Percentiles rank a stretch among this genome's conserved stretches.
phyloP scores from a whole-genome alignment of 2,329 filamentous ascomycete species.

The Aspergillus aculeatinus region DNA sequence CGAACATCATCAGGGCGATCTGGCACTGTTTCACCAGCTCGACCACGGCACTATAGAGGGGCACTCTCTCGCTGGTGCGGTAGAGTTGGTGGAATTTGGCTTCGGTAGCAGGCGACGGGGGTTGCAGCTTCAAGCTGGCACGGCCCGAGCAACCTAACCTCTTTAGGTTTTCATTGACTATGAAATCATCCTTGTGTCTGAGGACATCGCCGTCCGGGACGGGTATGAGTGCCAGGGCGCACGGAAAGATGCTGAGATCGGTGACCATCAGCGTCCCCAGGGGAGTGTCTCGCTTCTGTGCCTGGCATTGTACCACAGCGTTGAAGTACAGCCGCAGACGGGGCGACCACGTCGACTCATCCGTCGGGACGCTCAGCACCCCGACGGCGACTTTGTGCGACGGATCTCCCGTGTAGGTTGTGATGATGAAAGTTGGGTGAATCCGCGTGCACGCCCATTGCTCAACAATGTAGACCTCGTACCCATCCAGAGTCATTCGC shows the following conservation, averaged over 20 bases:
- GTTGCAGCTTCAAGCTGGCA: slow-evolving; percentile 75
- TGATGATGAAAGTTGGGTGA: slow-evolving; percentile 87
- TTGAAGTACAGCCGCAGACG: slow-evolving; percentile 80
- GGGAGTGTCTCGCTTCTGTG: slow-evolving; percentile 75
- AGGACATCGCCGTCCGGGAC: slow-evolving; percentile 83
- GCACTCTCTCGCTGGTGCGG: slow-evolving; percentile 77
- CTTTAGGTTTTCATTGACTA: slow-evolving; percentile 93
- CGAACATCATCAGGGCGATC: slow-evolving; percentile 82
- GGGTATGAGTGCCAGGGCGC: slow-evolving; percentile 84
- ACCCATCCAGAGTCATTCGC: slow-evolving; percentile 69
- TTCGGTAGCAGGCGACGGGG: slow-evolving; percentile 76
- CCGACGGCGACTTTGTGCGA: slow-evolving; percentile 75
- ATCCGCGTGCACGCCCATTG: slow-evolving; percentile 95
- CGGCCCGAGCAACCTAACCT: slow-evolving; percentile 87
- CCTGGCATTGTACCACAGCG: slow-evolving; percentile 80
- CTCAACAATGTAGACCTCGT: slow-evolving; percentile 91
- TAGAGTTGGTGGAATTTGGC: slow-evolving; percentile 93
- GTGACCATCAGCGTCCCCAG: slow-evolving; percentile 90
- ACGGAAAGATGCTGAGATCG: slow-evolving; percentile 88
- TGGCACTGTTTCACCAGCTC: slow-evolving; percentile 92
- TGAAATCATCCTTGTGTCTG: slow-evolving; percentile 77
- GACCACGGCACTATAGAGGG: slow-evolving; percentile 73
- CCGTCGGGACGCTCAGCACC: slow-evolving; percentile 76
- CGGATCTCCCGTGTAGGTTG: slow-evolving; percentile 86
- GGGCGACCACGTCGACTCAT: slow-evolving; percentile 77